Evolutionary conservation across 1,284 basidiomycete species (phyloP).

Genomic region (Trichosporon sp.): DNA sequence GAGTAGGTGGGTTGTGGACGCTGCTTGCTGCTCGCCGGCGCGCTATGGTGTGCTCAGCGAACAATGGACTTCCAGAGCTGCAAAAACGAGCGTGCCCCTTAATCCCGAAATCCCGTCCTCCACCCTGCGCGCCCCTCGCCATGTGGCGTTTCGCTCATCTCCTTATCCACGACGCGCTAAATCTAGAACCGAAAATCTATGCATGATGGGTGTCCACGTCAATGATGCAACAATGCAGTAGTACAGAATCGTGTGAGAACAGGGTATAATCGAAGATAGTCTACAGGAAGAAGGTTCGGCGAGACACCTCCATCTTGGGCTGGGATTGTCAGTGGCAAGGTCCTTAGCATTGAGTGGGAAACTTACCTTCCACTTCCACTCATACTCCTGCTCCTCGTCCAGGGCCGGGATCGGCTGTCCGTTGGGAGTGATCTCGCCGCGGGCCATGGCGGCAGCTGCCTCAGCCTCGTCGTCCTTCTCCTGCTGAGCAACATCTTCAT

Average conservation of each 20-base stretch:
- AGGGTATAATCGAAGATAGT: not conserved
- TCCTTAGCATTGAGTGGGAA: not conserved
- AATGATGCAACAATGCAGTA: slow-evolving; percentile 1
- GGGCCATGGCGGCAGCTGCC: slow-evolving; percentile 38
- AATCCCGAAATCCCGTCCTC: slow-evolving; percentile 9
- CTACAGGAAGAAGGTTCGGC: slow-evolving; percentile 49
- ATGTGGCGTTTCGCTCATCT: slow-evolving; percentile 6
- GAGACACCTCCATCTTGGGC: slow-evolving; percentile 51
- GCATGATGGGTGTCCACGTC: not conserved
- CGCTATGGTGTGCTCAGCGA: not conserved
- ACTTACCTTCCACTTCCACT: slow-evolving; percentile 51
- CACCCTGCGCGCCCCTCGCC: not conserved
- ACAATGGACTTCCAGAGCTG: not conserved
- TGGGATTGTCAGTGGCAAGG: slow-evolving; percentile 14
- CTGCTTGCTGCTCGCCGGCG: slow-evolving; percentile 1
- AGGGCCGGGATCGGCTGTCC: slow-evolving; percentile 42
- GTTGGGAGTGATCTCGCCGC: slow-evolving; percentile 19
- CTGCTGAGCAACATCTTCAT: slow-evolving; percentile 23
- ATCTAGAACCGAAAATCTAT: not conserved
- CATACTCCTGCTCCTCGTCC: slow-evolving; percentile 49
- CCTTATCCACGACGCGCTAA: not conserved
- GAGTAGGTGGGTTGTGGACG: slow-evolving; percentile 9
- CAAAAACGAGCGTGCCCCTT: slow-evolving; percentile 9
- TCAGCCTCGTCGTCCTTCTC: slow-evolving; percentile 43
- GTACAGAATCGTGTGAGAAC: not conserved